Evolutionary conservation across 129 eudicot species (phyloP).

Genomic region (Flaveria linearis): DNA sequence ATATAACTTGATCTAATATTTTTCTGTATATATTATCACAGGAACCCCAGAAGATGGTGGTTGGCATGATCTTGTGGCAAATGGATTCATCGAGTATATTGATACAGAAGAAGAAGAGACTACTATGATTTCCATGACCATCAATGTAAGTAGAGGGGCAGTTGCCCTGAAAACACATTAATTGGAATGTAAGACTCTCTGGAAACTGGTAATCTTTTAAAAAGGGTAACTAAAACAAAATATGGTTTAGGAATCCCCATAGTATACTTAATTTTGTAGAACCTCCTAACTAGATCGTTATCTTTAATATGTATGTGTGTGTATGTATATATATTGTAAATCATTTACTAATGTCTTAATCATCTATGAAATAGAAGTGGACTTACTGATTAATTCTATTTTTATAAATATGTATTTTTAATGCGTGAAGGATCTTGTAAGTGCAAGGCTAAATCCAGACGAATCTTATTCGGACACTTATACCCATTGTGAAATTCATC

Average conservation of each 20-base stretch:
- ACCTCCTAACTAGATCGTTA: not conserved
- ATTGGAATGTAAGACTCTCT: not conserved
- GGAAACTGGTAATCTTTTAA: not conserved
- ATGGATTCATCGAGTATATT: constrained; percentile 8
- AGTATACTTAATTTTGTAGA: not conserved
- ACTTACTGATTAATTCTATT: not conserved
- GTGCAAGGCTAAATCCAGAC: constrained; percentile 1
- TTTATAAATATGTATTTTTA: not conserved
- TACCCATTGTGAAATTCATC: constrained; percentile 4
- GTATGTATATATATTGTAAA: no score
- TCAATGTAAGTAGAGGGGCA: not conserved
- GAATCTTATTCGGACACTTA: not conserved
- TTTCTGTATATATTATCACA: not conserved
- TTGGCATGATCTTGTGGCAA: constrained; percentile 8
- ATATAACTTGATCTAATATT: not conserved
- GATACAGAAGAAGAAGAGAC: constrained; percentile 11
- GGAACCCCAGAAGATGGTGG: constrained; percentile 5
- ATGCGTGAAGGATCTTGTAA: not conserved
- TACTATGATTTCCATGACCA: constrained; percentile 11
- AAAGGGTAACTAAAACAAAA: not conserved
- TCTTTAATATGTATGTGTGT: no score
- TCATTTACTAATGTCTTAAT: not conserved
- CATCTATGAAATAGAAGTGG: not conserved
- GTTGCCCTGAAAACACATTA: not conserved
- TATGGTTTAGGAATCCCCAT: not conserved